Evolutionary conservation across 192 early-diverging fungal genomes (phyloP), one percentile per base, ranked within the genome.

Genomic region (Linnemannia schmuckeri): DNA sequence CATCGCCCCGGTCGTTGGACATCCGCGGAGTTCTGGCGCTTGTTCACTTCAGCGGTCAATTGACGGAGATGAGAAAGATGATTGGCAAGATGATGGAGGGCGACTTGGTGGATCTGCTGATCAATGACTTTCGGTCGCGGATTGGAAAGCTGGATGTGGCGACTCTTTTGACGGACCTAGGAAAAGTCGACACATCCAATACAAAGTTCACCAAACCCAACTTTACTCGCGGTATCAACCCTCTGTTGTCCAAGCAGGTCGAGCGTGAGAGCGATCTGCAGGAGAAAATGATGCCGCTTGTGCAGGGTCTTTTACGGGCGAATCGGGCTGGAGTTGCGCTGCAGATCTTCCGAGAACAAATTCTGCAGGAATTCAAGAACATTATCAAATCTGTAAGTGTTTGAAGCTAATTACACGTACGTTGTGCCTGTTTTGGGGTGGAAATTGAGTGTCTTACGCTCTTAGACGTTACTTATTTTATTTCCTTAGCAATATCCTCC

Each of bases 261-360:
- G 81, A 88, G 41, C 75, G 74, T 9, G 87, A 90, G 66, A 76
- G 89, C 46, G 83, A 85, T 47, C 78, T 95, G 30, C 89, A 89
- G 75, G 75, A 88, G 27, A 89, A 91, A 76, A 90, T 99, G 72
- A 80, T 89, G 44, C 97, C 98, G 6, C 87, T 97, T 72, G 88
- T 97, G 0, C 91, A 93, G 68, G 97, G 97, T 9, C 82, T 99
- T 52, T 87, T 97, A 35, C 90, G 95, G 17, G 96, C 96, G 12
- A 94, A 95, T 55, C 88, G 92, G 44, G 83, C 98, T 9, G 90
- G 81, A 40, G 79, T 78, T 44, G 93, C 96, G 15, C 80, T 99
- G 47, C 95, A 96, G 78, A 75, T 88, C 2, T 98, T 96, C 82
- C 92, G 94, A n/a, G 96, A 97, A 12, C 82, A 89, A 24, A 87